Evolutionary conservation across 208 protist genomes (phyloP).

Genomic region (Trichomonas tenax): DNA sequence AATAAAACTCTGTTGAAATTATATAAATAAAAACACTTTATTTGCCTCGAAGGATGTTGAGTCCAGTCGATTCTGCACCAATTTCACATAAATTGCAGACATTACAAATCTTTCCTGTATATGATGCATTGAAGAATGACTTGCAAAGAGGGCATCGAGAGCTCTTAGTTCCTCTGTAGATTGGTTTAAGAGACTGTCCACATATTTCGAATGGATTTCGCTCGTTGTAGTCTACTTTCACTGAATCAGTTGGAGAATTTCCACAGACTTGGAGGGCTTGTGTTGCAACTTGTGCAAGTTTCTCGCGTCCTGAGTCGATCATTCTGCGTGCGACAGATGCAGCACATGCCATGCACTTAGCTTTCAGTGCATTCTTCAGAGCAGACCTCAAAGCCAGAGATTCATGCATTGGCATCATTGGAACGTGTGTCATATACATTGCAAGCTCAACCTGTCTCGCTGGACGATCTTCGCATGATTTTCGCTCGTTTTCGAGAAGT

Average conservation of each 20-base stretch:
- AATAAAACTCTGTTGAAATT: too few relatives aligned
- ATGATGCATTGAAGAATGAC: slow-evolving; percentile 54
- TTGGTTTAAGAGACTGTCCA: slow-evolving; percentile 51
- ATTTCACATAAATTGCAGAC: slow-evolving; percentile 55
- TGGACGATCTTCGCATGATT: background rate
- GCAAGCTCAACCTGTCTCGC: background rate
- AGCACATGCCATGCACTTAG: background rate
- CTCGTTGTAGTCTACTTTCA: slow-evolving; percentile 71
- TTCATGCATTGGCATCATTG: background rate
- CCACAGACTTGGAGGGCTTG: background rate
- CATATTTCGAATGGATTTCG: slow-evolving; percentile 83
- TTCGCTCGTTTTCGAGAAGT: background rate
- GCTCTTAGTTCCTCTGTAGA: slow-evolving; percentile 55
- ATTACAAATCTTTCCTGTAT: slow-evolving; percentile 52
- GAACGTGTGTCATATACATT: background rate
- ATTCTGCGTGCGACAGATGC: background rate
- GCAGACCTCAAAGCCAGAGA: background rate
- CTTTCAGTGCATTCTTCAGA: background rate
- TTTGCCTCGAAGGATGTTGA: background rate
- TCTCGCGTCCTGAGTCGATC: background rate
- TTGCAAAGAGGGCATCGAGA: slow-evolving; percentile 68
- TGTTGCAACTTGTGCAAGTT: background rate
- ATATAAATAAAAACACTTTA: background rate
- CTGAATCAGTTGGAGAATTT: background rate
- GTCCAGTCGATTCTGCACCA: slow-evolving; percentile 30